Evolutionary conservation across 768 basidiomycete species (phyloP), one percentile per base, ranked within the genome.

Genomic region (Cubamyces lactineus): DNA sequence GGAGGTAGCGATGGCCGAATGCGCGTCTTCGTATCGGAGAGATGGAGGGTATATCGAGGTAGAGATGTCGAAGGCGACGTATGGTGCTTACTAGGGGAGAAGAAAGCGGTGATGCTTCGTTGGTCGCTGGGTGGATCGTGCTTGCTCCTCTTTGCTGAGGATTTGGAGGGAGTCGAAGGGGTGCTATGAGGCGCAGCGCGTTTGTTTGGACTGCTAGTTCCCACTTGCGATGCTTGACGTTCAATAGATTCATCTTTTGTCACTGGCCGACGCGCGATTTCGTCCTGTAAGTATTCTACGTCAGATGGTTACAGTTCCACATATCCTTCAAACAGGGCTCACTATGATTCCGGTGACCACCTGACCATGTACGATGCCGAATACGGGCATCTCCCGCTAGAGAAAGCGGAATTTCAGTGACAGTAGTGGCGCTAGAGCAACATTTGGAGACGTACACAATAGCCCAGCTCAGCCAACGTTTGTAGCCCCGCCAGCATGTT

Each of bases 381-480:
- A 91, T 2, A 96, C 87, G 3, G 91, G 92, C 54, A 95, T 79
- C 74, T 96, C 94, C 8, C 94, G 85, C 88, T 93, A 59, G 52
- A 67, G 48, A 49, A 55, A 28, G 55, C 53, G 48, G 66, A 6
- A 21, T 6, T 49, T 8, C 53, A 55, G 51, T 48, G 21, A 19
- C 62, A 62, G 0, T 40, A 23, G 11, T 46, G 28, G 45, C 21
- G 12, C 9, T 15, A 19, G 38, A 13, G 24, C 2, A 34, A 55
- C 9, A 54, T 17, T 17, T 24, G n/a, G 3, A n/a, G 19, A 54
- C 73, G 69, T 69, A 89, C 89, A 59, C 83, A 85, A 58, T 78
- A 75, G 0, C 85, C 84, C 21, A 77, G 63, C 2, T 69, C 55
- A 34, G 75, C 42, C 3, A 95, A 75, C 11, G 81, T 80, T 51